Evolutionary conservation across 202 grass and related monocot genomes (phyloP).

Genomic region (Sporobolus alterniflorus): DNA sequence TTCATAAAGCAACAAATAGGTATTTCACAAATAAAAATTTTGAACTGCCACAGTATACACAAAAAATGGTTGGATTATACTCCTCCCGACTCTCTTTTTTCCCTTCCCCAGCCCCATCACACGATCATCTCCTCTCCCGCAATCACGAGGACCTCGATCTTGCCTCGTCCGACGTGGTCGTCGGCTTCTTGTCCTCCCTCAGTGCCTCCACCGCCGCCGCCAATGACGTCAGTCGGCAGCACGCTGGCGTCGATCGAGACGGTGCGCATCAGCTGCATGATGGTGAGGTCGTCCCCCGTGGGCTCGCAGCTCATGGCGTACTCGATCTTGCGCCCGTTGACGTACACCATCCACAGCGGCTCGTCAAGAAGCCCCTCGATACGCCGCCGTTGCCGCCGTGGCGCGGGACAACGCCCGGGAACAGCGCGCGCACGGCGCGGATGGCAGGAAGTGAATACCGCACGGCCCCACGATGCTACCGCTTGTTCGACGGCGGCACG

Average conservation of each 20-base stretch:
- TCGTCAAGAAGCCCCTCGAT: conserved; percentile 82
- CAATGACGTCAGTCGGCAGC: conserved; percentile 67
- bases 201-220: background rate
- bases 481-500: conserved; percentile 65
- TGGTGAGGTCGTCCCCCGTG: conserved; percentile 71
- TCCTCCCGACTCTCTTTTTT: too few relatives aligned
- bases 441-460: conserved; percentile 58
- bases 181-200: conserved; percentile 46
- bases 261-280: conserved; percentile 91
- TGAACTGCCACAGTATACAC: too few relatives aligned
- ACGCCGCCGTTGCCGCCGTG: conserved; percentile 14
- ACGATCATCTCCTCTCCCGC: too few relatives aligned
- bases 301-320: conserved; percentile 76
- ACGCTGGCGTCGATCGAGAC: conserved; percentile 85
- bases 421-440: conserved; percentile 78
- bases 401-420: conserved; percentile 53
- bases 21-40: too few relatives aligned
- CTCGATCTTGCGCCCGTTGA: conserved; percentile 75
- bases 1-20: too few relatives aligned
- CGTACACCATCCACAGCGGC: conserved; percentile 84
- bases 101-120: too few relatives aligned
- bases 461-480: conserved; percentile 17
- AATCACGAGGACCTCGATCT: too few relatives aligned
- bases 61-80: too few relatives aligned
- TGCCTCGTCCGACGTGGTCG: conserved; percentile 81